phyloP scores from a whole-genome alignment of 306 rosid species.

The Abrus pulchellus region DNA sequence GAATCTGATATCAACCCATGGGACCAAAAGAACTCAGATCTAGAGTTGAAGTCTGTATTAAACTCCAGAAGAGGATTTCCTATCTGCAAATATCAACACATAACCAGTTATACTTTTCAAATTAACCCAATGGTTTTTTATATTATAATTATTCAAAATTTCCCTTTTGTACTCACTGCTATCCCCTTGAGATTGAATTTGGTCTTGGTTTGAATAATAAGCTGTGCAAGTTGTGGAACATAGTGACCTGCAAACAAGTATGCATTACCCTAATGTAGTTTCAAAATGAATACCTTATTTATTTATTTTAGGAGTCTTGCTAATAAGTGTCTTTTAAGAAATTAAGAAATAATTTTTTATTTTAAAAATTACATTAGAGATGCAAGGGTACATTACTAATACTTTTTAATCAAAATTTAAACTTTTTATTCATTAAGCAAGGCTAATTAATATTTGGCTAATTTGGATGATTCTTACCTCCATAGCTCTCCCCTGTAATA shows the following conservation, averaged over 20 bases:
- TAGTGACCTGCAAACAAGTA: conserved; percentile 65
- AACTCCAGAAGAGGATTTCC: conserved; percentile 79
- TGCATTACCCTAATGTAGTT: neutral
- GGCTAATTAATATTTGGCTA: too few species aligned
- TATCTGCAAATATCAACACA: conserved; percentile 53
- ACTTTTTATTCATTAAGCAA: too few species aligned
- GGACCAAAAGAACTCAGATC: conserved; percentile 62
- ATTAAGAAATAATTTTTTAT: too few species aligned
- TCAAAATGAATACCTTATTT: neutral
- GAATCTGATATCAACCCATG: conserved; percentile 72
- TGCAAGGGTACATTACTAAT: too few species aligned
- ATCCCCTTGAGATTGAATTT: conserved; percentile 69
- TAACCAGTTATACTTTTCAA: neutral
- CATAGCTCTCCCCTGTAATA: conserved; percentile 78
- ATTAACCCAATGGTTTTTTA: neutral
- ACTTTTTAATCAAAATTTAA: too few species aligned
- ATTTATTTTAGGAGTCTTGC: neutral
- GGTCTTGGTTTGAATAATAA: conserved; percentile 53
- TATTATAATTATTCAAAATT: neutral
- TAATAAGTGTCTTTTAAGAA: too few species aligned
- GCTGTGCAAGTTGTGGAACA: conserved; percentile 80
- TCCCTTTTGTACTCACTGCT: conserved; percentile 59
- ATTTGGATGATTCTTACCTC: conserved; percentile 46
- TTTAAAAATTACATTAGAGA: too few species aligned
- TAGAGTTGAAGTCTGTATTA: conserved; percentile 61